These are phyloP conservation scores for Lotus japonicus DNA, from an alignment of 306 rosid genomes.

Conservation along the genomic window DNA sequence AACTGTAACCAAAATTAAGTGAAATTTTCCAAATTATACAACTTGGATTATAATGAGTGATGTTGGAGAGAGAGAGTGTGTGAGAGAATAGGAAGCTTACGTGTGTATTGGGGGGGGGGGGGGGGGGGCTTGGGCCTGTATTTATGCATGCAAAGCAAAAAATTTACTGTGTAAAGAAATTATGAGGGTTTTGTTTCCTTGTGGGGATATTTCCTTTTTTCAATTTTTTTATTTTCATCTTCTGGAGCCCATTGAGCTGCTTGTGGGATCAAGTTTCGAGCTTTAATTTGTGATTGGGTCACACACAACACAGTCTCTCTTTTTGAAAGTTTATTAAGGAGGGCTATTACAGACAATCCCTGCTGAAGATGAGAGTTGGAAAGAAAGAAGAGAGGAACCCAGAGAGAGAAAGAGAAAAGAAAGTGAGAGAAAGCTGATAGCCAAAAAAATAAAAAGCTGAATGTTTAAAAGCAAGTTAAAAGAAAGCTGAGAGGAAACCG, in stretches of 20 bases:
- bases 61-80: background rate
- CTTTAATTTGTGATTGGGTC: conserved; percentile 68
- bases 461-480: conserved; percentile 53
- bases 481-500: conserved; percentile 67
- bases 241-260: conserved; percentile 76
- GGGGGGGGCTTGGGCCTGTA: conserved; percentile 41
- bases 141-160: conserved; percentile 66
- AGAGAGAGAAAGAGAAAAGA: conserved; percentile 16
- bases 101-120: conserved; percentile 45
- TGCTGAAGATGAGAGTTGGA: conserved; percentile 54
- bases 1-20: background rate
- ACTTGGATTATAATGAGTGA: conserved; percentile 4
- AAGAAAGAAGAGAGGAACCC: conserved; percentile 17
- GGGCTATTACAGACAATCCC: conserved; percentile 48
- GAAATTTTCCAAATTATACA: background rate
- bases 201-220: conserved; percentile 52
- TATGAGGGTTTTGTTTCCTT: conserved; percentile 63
- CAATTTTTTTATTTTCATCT: background rate
- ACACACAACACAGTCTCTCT: conserved; percentile 25
- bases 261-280: conserved; percentile 85
- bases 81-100: conserved; percentile 35
- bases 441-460: conserved; percentile 39
- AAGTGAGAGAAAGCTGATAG: conserved; percentile 35
- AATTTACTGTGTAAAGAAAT: conserved; percentile 47
- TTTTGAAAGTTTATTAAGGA: conserved; percentile 50